phyloP scores from a whole-genome alignment of 2,329 filamentous ascomycete genomes.

The Parastagonospora nodorum region DNA sequence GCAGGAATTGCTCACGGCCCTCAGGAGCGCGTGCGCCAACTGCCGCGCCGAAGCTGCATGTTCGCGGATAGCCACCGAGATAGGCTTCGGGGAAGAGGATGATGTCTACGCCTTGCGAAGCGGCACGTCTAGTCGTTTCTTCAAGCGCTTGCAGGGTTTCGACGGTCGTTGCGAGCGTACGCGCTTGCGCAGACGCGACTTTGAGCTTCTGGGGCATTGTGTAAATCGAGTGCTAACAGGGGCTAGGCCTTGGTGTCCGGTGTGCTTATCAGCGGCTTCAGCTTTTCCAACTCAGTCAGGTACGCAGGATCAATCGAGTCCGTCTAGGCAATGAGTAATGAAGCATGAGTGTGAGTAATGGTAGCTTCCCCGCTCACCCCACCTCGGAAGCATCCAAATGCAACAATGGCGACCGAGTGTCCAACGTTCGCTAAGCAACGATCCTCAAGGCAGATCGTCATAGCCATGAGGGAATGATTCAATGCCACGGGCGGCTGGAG shows the following conservation, averaged over 20 bases:
- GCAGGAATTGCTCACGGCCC: constrained; percentile 80
- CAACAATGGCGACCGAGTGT: too few species aligned
- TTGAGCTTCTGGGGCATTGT: constrained; percentile 53
- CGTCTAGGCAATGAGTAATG: too few species aligned
- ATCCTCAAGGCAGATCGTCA: too few species aligned
- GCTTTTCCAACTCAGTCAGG: background rate
- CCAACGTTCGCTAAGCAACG: too few species aligned
- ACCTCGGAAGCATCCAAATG: background rate
- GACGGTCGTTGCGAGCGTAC: constrained; percentile 53
- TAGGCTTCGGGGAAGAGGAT: constrained; percentile 92
- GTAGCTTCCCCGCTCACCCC: constrained; percentile 11
- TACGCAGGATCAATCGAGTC: background rate
- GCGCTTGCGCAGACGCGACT: constrained; percentile 56
- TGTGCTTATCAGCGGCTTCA: too few species aligned
- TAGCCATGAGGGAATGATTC: too few species aligned
- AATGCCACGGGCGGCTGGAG: too few species aligned
- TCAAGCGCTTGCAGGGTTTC: constrained; percentile 71
- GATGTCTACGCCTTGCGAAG: constrained; percentile 65
- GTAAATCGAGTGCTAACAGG: background rate
- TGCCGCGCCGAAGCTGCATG: constrained; percentile 74
- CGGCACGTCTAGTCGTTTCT: constrained; percentile 67
- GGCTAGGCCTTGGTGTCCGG: background rate
- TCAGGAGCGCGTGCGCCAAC: constrained; percentile 70
- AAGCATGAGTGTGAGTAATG: too few species aligned
- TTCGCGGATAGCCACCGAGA: constrained; percentile 88